phyloP scores from a whole-genome alignment of 2,329 filamentous ascomycete genomes.

The Myriangium duriaei region DNA sequence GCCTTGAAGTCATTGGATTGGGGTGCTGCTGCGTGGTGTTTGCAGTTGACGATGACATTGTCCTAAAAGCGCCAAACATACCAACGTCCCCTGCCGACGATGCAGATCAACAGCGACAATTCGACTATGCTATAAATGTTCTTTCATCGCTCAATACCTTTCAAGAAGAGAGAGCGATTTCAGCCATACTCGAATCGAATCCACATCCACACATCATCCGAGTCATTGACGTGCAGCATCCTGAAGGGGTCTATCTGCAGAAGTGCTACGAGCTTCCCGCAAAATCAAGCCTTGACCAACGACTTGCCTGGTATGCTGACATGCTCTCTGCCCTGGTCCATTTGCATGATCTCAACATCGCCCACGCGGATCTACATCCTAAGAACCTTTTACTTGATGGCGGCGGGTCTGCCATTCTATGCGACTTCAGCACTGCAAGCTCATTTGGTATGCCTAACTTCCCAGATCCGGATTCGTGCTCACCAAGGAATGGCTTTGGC shows the following conservation, averaged over 20 bases:
- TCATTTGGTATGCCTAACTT: not conserved
- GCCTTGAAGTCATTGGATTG: slow-evolving; percentile 1
- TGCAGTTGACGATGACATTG: not conserved
- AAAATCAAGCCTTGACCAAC: not conserved
- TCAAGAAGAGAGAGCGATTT: not conserved
- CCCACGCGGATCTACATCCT: slow-evolving; percentile 70
- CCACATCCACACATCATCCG: not conserved
- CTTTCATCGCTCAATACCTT: not conserved
- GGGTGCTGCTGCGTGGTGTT: not conserved
- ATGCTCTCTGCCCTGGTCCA: not conserved
- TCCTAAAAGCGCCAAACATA: not conserved
- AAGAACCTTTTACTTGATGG: slow-evolving; percentile 51
- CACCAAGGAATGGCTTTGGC: not conserved
- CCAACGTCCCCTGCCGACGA: not conserved
- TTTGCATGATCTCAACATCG: slow-evolving; percentile 90
- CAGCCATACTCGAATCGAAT: not conserved
- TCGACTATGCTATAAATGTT: not conserved
- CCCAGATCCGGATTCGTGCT: not conserved
- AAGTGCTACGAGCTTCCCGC: not conserved
- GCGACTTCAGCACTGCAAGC: not conserved
- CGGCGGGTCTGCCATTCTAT: not conserved
- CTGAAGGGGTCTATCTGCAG: not conserved
- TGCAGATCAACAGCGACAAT: not conserved
- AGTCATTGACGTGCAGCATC: not conserved
- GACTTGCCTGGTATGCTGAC: not conserved